Percentiles rank a stretch among this genome's conserved stretches.
These are phyloP conservation scores for Ceriops zippeliana DNA, from an alignment of 345 rosid species.

Conservation along the genomic window DNA sequence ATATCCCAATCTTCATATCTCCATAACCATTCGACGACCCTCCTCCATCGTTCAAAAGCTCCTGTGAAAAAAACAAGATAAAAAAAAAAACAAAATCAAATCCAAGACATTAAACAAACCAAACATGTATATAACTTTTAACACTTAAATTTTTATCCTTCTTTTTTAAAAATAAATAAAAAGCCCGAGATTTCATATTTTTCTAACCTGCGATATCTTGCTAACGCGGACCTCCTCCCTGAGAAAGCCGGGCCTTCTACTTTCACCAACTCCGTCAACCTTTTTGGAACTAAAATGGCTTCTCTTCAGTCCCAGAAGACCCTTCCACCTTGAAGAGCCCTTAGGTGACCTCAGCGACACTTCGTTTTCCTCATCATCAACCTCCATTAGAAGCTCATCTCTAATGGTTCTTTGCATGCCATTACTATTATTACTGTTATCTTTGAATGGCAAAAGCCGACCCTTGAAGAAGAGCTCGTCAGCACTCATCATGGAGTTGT, in stretches of 20 bases:
- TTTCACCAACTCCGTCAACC: constrained; percentile 35
- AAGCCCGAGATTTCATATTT: neutral
- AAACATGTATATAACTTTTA: neutral
- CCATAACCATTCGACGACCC: constrained; percentile 45
- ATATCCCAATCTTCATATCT: constrained; percentile 57
- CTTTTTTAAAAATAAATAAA: neutral
- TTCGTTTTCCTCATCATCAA: constrained; percentile 28
- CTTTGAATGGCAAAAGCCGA: constrained; percentile 75
- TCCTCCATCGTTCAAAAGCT: constrained; percentile 37
- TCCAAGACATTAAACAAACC: neutral
- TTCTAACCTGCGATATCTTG: constrained; percentile 34
- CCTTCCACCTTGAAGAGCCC: constrained; percentile 73
- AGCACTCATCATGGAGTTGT: constrained; percentile 87
- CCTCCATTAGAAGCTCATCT: constrained; percentile 71
- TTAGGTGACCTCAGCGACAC: constrained; percentile 57
- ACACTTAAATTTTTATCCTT: neutral
- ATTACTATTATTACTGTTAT: constrained; percentile 28
- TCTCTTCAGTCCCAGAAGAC: constrained; percentile 76
- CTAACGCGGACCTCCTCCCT: constrained; percentile 17
- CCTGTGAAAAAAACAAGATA: constrained; percentile 28
- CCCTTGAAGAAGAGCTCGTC: constrained; percentile 96
- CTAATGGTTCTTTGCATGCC: constrained; percentile 75
- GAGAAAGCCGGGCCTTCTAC: constrained; percentile 28
- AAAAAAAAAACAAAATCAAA: neutral
- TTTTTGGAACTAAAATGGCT: constrained; percentile 69